phyloP scores from a whole-genome alignment of 768 basidiomycete genomes.

The Baorangia bicolor region DNA sequence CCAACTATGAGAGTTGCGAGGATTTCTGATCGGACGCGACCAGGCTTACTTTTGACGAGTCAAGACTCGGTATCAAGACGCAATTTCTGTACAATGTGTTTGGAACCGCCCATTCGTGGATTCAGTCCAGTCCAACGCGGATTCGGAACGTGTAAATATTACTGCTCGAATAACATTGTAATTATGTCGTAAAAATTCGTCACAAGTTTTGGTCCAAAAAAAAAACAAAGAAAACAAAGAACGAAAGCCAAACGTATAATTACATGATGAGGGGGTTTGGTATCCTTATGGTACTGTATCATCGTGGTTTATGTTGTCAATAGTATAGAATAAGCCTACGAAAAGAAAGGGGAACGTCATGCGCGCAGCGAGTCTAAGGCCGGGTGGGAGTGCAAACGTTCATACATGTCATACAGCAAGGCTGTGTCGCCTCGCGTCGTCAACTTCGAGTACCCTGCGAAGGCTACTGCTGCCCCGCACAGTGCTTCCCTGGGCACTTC shows the following conservation, averaged over 20 bases:
- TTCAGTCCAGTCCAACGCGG: background rate
- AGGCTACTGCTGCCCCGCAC: slow-evolving; percentile 26
- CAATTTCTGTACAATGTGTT: background rate
- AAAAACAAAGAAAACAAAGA: background rate
- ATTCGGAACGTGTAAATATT: slow-evolving; percentile 12
- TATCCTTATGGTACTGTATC: slow-evolving; percentile 25
- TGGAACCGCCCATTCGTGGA: background rate
- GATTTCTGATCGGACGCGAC: background rate
- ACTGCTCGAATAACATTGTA: slow-evolving; percentile 19
- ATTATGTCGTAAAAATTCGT: slow-evolving; percentile 31
- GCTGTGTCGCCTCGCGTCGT: slow-evolving; percentile 64
- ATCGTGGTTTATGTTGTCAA: slow-evolving; percentile 25
- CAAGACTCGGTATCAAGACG: background rate
- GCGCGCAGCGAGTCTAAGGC: slow-evolving; percentile 18
- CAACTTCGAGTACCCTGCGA: slow-evolving; percentile 39
- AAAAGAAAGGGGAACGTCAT: slow-evolving; percentile 12
- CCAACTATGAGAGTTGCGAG: background rate
- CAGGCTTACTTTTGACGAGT: slow-evolving; percentile 30
- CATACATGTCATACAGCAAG: slow-evolving; percentile 53
- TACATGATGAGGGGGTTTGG: slow-evolving; percentile 25
- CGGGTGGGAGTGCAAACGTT: slow-evolving; percentile 5
- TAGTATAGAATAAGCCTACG: slow-evolving; percentile 38
- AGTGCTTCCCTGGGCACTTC: slow-evolving; percentile 31
- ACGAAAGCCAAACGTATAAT: slow-evolving; percentile 21
- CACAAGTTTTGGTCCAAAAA: slow-evolving; percentile 8